A percentile compares a stretch with the other conserved stretches of the same genome.
phyloP scores from a whole-genome alignment of 495 filamentous ascomycete genomes.

The Annulohypoxylon maeteangense region DNA sequence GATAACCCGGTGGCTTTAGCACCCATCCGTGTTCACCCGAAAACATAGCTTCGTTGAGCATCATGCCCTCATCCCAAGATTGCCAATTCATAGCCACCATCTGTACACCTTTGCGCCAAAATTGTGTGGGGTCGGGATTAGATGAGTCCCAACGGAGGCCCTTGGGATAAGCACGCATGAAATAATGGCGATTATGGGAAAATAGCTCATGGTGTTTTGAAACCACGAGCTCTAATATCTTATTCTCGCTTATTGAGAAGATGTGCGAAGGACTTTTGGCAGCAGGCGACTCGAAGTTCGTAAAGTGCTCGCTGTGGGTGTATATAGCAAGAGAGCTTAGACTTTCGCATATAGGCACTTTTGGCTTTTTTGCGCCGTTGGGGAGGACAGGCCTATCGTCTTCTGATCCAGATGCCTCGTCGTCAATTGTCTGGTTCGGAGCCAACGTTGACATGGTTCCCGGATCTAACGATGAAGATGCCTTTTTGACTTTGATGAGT shows the following conservation, averaged over 20 bases:
- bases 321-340: constrained; percentile 84
- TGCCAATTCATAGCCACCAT: constrained; percentile 98
- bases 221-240: constrained; percentile 69
- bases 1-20: constrained; percentile 76
- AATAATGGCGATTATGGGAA: constrained; percentile 79
- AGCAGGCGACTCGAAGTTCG: constrained; percentile 62
- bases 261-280: constrained; percentile 80
- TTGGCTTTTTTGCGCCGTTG: constrained; percentile 59
- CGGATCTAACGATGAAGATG: constrained; percentile 52
- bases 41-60: constrained; percentile 96
- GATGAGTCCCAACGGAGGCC: constrained; percentile 82
- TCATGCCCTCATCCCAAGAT: constrained; percentile 86
- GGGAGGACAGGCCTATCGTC: constrained; percentile 38
- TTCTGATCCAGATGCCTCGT: constrained; percentile 46
- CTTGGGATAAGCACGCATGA: constrained; percentile 93
- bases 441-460: constrained; percentile 41
- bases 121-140: constrained; percentile 83
- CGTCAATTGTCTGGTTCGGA: constrained; percentile 44
- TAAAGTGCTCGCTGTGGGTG: constrained; percentile 84
- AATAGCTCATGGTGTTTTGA: constrained; percentile 69
- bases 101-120: constrained; percentile 90
- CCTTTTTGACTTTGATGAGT: constrained; percentile 87
- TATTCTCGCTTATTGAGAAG: constrained; percentile 84
- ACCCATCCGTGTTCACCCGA: constrained; percentile 84
- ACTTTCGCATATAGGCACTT: constrained; percentile 69